phyloP scores from a whole-genome alignment of 176 grass and related monocot species.

The Hordeum vulgare region DNA sequence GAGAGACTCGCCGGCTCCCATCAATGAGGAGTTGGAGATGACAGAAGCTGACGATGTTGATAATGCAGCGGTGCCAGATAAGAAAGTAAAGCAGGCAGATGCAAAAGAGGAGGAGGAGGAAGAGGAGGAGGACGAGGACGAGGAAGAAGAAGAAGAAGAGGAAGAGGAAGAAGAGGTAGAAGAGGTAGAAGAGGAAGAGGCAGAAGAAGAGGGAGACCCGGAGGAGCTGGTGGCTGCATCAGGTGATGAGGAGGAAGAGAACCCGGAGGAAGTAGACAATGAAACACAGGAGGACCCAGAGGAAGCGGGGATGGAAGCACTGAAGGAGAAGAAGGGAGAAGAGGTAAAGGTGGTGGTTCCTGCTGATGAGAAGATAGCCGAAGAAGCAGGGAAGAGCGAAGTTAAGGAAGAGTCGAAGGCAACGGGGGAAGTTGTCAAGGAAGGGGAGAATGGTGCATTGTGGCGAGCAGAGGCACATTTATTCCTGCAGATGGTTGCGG shows the following conservation, averaged over 20 bases:
- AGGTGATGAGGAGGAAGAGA: slow-evolving; percentile 11
- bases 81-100: slow-evolving; percentile 21
- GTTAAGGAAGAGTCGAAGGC: slow-evolving; percentile 23
- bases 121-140: neutral
- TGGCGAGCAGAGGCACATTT: slow-evolving; percentile 50
- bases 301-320: slow-evolving; percentile 24
- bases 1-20: slow-evolving; percentile 2
- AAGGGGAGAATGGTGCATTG: slow-evolving; percentile 10
- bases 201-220: neutral
- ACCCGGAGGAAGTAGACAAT: neutral
- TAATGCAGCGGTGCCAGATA: neutral
- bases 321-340: slow-evolving; percentile 19
- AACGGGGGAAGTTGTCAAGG: neutral
- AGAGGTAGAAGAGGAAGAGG: neutral
- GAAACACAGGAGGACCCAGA: neutral
- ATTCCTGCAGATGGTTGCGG: slow-evolving; percentile 61
- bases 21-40: slow-evolving; percentile 20
- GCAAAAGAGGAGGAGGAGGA: slow-evolving; percentile 1
- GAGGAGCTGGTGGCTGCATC: too few relatives aligned
- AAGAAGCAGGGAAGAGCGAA: slow-evolving; percentile 23
- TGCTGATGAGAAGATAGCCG: slow-evolving; percentile 2
- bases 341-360: neutral
- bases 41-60: neutral
- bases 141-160: neutral
- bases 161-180: neutral